Percentiles rank a stretch among this genome's conserved stretches.
phyloP scores from a whole-genome alignment of 371 early-diverging fungal species.

The Mucor velutinosus region DNA sequence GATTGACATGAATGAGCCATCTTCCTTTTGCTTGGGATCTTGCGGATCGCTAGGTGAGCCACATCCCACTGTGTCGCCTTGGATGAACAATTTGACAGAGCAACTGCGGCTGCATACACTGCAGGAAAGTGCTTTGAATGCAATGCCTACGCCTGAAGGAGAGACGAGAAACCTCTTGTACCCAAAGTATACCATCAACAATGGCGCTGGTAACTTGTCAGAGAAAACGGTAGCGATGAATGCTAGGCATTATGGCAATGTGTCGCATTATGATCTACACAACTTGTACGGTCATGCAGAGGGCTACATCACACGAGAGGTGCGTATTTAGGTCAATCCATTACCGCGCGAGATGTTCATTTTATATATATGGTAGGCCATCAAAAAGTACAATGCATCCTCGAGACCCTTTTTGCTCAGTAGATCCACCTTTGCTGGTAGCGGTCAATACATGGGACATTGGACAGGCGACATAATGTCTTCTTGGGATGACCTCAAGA shows the following conservation, averaged over 20 bases:
- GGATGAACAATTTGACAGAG: constrained; percentile 18
- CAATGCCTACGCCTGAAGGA: constrained; percentile 15
- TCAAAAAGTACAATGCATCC: constrained; percentile 35
- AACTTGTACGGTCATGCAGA: constrained; percentile 68
- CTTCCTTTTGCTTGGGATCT: constrained; percentile 42
- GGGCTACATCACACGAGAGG: constrained; percentile 50
- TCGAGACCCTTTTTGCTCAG: constrained; percentile 70
- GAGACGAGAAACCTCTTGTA: constrained; percentile 32
- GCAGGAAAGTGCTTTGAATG: constrained; percentile 20
- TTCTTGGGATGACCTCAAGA: constrained; percentile 51
- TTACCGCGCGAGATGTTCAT: too few relatives aligned
- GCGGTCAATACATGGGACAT: constrained; percentile 63
- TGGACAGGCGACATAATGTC: constrained; percentile 66
- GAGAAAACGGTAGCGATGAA: constrained; percentile 58
- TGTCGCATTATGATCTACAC: constrained; percentile 63
- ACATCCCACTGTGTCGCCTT: constrained; percentile 14
- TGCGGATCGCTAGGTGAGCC: constrained; percentile 11
- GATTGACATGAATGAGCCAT: constrained; percentile 74
- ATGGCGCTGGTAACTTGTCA: constrained; percentile 38
- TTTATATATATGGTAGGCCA: constrained; percentile 20
- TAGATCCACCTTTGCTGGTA: constrained; percentile 70
- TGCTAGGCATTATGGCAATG: constrained; percentile 54
- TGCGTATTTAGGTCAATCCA: constrained; percentile 15
- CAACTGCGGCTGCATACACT: constrained; percentile 17
- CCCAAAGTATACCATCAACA: constrained; percentile 35